Base-by-base conservation (phyloP, 305 asterid genomes). In the Caryopteris hybrid region DNA sequence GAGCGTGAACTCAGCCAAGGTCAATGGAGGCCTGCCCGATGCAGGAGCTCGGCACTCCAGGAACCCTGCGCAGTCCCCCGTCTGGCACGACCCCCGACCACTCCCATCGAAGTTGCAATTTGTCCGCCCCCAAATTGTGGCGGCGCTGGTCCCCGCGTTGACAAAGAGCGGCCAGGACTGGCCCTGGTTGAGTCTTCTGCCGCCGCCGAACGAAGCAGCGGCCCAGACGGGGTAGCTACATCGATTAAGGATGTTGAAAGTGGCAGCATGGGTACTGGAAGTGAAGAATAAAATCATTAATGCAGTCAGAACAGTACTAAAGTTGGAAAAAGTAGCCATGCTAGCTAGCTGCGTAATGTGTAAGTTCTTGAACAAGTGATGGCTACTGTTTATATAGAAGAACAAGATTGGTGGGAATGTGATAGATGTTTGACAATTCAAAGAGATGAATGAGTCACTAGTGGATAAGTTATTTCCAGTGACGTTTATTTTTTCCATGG, bases 1-100 rank as follows among this genome's bases (percentile, higher is more conserved):
- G 4, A 84, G 53, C 5, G 76, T 81, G 18, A 53, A 84, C 29
- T 82, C 87, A 0, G 87, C 90, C 0, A 84, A 45, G 27, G 90
- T 84, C 21, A 73, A 71, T 0, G 90, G 90, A 0, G 90, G 68
- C 43, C 11, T 52, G 0, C 87, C 87, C 51, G 45, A 82, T 27
- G 76, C 78, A 2, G 25, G 9, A 8, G 41, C 13, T 23, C 51
- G 74, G 39, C 81, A 72, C 2, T 46, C 62, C 0, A 77, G 47
- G 1, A 8, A 45, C 9, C 78, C 80, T 13, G 57, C 64, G 0
- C 82, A 80, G 22, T 71, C 80, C 12, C 85, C 85, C 0, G 76
- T 77, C 27, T 38, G 23, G 9, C 85, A 80, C 5, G 33, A 48
- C 47, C 85, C 82, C 0, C 53, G 36, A 8, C 85, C 82, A 0